A percentile compares a stretch with the other conserved stretches of the same genome.
Conservation (phyloP, 331 rosid genomes). For the Acacia concinna region DNA sequence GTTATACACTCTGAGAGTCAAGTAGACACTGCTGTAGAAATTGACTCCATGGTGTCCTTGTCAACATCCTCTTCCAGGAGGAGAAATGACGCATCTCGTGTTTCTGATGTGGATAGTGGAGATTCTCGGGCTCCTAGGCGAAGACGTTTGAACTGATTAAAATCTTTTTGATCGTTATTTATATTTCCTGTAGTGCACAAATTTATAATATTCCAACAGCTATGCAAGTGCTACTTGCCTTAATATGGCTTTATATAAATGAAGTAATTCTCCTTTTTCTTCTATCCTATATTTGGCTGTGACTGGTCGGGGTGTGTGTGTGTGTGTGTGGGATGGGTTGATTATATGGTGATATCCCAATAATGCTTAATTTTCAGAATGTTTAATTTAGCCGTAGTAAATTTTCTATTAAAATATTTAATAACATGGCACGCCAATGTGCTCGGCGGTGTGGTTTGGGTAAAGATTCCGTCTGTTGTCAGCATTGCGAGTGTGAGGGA, state of each 20-base stretch:
- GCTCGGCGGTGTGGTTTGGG: neutral
- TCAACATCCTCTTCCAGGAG: slow-evolving; percentile 93
- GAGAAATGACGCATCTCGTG: slow-evolving; percentile 72
- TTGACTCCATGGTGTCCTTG: slow-evolving; percentile 85
- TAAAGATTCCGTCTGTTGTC: neutral
- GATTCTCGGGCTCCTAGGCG: slow-evolving; percentile 92
- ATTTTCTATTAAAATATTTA: neutral
- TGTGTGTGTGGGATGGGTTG: neutral
- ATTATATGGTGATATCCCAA: slow-evolving; percentile 7
- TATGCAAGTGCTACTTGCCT: slow-evolving; percentile 50
- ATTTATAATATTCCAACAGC: slow-evolving; percentile 45
- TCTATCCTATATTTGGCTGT: too few relatives aligned
- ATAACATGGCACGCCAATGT: neutral
- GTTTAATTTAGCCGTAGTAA: neutral
- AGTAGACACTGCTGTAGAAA: slow-evolving; percentile 85
- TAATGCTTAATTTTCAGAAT: slow-evolving; percentile 14
- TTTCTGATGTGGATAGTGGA: slow-evolving; percentile 88
- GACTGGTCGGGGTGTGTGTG: too few relatives aligned
- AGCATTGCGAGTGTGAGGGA: neutral
- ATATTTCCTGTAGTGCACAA: slow-evolving; percentile 35
- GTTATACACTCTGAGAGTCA: slow-evolving; percentile 48
- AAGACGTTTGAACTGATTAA: slow-evolving; percentile 69
- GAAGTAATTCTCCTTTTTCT: slow-evolving; percentile 39
- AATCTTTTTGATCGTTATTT: slow-evolving; percentile 34
- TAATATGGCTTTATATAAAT: slow-evolving; percentile 32